Evolutionary conservation across 192 early-diverging fungal species (phyloP).

Genomic region (Linderina pennispora): DNA sequence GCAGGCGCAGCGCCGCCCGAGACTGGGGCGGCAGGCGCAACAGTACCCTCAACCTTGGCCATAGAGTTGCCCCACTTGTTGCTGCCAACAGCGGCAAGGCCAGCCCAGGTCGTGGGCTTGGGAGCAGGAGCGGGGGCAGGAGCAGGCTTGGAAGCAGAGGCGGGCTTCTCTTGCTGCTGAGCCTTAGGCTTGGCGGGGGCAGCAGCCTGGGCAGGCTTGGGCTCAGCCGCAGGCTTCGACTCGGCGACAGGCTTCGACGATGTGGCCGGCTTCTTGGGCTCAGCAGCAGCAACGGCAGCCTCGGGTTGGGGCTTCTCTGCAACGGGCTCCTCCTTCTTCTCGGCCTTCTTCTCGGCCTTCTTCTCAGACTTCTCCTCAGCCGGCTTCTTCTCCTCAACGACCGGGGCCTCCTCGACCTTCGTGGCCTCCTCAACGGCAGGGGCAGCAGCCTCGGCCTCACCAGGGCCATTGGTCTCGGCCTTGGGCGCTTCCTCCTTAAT

Average conservation of each 20-base stretch:
- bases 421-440: slow-evolving; percentile 12
- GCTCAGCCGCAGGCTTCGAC: slow-evolving; percentile 27
- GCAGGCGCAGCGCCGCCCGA: slow-evolving; percentile 12
- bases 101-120: slow-evolving; percentile 76
- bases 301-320: no score
- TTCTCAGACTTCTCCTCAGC: slow-evolving; percentile 10
- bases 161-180: no score
- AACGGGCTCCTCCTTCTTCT: slow-evolving; percentile 10
- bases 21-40: slow-evolving; percentile 37
- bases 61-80: slow-evolving; percentile 53
- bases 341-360: slow-evolving; percentile 9
- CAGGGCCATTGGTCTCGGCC: neutral
- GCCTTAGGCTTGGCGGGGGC: slow-evolving; percentile 9
- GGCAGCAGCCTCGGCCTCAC: slow-evolving; percentile 3
- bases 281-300: slow-evolving; percentile 14
- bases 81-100: slow-evolving; percentile 55
- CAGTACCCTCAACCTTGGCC: slow-evolving; percentile 49
- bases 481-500: slow-evolving; percentile 3
- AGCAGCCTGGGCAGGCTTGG: slow-evolving; percentile 24
- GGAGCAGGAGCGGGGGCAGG: slow-evolving; percentile 34
- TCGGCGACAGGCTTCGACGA: slow-evolving; percentile 20
- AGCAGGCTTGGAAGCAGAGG: no score
- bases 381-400: neutral
- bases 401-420: slow-evolving; percentile 3
- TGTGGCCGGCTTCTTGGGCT: slow-evolving; percentile 9